These are phyloP conservation scores for Aspergillus sclerotialis DNA, from an alignment of 2,329 filamentous ascomycete species.

Conservation along the genomic window DNA sequence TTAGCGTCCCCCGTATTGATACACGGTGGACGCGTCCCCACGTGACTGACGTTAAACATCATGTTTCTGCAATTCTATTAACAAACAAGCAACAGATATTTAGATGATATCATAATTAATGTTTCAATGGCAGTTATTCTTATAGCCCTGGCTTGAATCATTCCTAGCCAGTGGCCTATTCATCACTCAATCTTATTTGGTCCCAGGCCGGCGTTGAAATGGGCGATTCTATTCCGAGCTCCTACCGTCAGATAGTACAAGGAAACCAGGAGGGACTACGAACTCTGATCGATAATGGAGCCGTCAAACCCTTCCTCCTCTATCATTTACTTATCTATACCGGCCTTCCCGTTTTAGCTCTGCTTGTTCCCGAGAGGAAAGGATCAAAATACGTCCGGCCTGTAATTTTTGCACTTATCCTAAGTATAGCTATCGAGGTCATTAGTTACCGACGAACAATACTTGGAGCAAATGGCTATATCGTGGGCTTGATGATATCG, in stretches of 20 bases:
- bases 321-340: constrained; percentile 26
- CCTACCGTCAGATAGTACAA: constrained; percentile 21
- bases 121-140: too few species aligned
- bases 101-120: too few species aligned
- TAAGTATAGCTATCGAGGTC: constrained; percentile 37
- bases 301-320: constrained; percentile 28
- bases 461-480: constrained; percentile 46
- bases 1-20: too few species aligned
- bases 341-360: constrained; percentile 39
- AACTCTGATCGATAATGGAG: constrained; percentile 18
- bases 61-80: too few species aligned
- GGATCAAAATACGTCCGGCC: constrained; percentile 33
- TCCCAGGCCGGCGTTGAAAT: too few species aligned
- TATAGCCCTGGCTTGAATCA: too few species aligned
- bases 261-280: constrained; percentile 18
- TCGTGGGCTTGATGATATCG: constrained; percentile 46
- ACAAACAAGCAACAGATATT: too few species aligned
- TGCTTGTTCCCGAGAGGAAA: constrained; percentile 44
- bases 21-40: too few species aligned
- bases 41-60: too few species aligned
- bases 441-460: constrained; percentile 42
- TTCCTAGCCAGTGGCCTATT: too few species aligned
- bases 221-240: constrained; percentile 16
- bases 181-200: too few species aligned
- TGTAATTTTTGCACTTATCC: constrained; percentile 38